Conservation (phyloP, 345 rosid genomes). For the Lepidium africanum region DNA sequence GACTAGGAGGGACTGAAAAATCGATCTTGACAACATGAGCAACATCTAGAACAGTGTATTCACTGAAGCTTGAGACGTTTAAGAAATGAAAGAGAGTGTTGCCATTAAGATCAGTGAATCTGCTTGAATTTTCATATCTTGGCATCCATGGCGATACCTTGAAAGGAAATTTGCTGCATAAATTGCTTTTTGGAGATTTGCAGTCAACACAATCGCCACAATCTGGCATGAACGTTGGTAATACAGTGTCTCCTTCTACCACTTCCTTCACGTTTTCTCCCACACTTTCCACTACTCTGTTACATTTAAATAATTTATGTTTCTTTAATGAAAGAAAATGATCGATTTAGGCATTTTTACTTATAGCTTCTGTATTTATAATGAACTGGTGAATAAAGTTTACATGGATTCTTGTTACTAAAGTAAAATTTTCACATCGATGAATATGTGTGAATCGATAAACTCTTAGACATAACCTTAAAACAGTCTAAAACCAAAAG, state of each 20-base stretch:
- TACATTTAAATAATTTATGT: background rate
- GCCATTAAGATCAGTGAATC: slow-evolving; percentile 76
- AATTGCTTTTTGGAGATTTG: slow-evolving; percentile 61
- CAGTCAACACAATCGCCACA: slow-evolving; percentile 74
- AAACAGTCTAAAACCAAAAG: too few species aligned
- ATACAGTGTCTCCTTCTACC: slow-evolving; percentile 53
- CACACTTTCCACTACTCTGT: slow-evolving; percentile 76
- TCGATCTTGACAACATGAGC: slow-evolving; percentile 65
- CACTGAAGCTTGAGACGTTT: slow-evolving; percentile 65
- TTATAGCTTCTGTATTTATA: too few species aligned
- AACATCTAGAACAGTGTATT: slow-evolving; percentile 68
- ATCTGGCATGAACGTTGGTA: slow-evolving; percentile 68
- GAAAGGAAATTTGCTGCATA: slow-evolving; percentile 66
- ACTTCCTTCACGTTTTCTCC: slow-evolving; percentile 65
- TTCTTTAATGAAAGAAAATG: too few species aligned
- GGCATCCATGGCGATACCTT: slow-evolving; percentile 71
- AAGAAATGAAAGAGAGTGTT: slow-evolving; percentile 58
- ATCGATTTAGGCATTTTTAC: too few species aligned
- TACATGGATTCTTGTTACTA: too few species aligned
- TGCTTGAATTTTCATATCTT: slow-evolving; percentile 51
- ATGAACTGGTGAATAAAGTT: too few species aligned
- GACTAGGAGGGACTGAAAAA: slow-evolving; percentile 52
- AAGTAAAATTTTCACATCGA: too few species aligned
- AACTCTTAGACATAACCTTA: too few species aligned
- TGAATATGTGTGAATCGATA: too few species aligned